phyloP scores from a whole-genome alignment of 495 filamentous ascomycete genomes.

The Achaetomiella virescens region DNA sequence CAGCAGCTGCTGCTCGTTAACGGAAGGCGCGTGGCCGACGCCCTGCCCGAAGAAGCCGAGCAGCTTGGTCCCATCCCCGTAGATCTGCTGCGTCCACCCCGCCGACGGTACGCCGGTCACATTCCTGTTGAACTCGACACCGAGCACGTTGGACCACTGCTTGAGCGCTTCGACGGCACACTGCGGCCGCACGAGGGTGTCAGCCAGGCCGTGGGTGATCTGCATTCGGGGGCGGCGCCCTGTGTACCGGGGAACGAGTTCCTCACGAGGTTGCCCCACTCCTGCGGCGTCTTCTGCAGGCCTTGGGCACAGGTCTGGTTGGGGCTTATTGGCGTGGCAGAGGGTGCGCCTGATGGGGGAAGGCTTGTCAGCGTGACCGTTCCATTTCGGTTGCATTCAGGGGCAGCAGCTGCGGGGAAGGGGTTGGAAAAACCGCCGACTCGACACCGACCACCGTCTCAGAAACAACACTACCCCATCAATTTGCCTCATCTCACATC shows the following conservation, averaged over 20 bases:
- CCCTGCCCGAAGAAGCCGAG: slow-evolving; percentile 43
- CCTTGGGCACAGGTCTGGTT: slow-evolving; percentile 51
- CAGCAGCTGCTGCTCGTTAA: slow-evolving; percentile 35
- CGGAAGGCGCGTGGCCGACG: slow-evolving; percentile 43
- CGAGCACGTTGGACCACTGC: slow-evolving; percentile 53
- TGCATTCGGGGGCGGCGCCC: slow-evolving; percentile 50
- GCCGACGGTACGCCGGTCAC: slow-evolving; percentile 33
- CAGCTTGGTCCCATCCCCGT: slow-evolving; percentile 40
- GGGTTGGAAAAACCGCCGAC: no score
- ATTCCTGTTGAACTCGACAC: slow-evolving; percentile 27
- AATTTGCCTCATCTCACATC: no score
- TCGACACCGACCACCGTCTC: no score
- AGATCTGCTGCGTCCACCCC: slow-evolving; percentile 39
- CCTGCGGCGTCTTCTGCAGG: slow-evolving; percentile 38
- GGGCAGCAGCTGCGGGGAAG: no score
- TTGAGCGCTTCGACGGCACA: slow-evolving; percentile 50
- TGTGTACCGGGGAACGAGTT: slow-evolving; percentile 50
- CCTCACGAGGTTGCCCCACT: slow-evolving; percentile 47
- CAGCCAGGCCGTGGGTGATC: slow-evolving; percentile 49
- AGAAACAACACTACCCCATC: no score
- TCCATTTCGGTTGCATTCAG: no score
- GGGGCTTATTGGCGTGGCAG: slow-evolving; percentile 33
- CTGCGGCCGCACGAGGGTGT: slow-evolving; percentile 42
- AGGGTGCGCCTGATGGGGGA: slow-evolving; percentile 11
- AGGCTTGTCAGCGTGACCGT: neutral